These are phyloP conservation scores for Elsinoe necatrix DNA, from an alignment of 2,329 filamentous ascomycete species.

Conservation along the genomic window DNA sequence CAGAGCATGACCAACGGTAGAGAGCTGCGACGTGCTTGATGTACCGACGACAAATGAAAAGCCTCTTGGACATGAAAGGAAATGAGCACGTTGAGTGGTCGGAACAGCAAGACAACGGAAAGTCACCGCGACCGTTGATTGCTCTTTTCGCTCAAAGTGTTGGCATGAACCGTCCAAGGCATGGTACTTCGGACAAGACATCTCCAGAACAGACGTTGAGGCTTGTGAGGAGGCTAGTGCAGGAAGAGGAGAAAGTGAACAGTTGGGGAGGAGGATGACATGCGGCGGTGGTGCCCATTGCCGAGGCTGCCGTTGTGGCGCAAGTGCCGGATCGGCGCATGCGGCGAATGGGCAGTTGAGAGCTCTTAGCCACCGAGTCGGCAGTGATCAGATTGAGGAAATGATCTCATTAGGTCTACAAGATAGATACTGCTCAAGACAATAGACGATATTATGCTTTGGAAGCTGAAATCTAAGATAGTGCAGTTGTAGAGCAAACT, in stretches of 20 bases:
- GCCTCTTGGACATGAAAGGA: no score
- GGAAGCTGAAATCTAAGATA: neutral
- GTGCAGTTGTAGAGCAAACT: neutral
- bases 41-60: neutral
- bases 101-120: conserved; percentile 1
- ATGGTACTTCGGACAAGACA: neutral
- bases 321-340: neutral
- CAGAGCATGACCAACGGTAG: neutral
- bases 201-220: conserved; percentile 1
- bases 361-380: neutral
- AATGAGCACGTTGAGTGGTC: neutral
- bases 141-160: neutral
- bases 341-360: neutral
- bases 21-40: neutral
- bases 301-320: conserved; percentile 1
- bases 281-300: conserved; percentile 6
- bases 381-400: neutral
- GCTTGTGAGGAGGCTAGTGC: neutral
- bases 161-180: conserved; percentile 3
- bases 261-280: neutral
- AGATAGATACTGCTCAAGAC: neutral
- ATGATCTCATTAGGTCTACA: neutral
- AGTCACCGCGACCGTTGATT: conserved; percentile 2
- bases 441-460: conserved; percentile 1
- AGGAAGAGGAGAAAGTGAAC: conserved; percentile 1